Base-by-base conservation (phyloP, 352 stramenopile genomes). In the Phytopythium ostracodes region DNA sequence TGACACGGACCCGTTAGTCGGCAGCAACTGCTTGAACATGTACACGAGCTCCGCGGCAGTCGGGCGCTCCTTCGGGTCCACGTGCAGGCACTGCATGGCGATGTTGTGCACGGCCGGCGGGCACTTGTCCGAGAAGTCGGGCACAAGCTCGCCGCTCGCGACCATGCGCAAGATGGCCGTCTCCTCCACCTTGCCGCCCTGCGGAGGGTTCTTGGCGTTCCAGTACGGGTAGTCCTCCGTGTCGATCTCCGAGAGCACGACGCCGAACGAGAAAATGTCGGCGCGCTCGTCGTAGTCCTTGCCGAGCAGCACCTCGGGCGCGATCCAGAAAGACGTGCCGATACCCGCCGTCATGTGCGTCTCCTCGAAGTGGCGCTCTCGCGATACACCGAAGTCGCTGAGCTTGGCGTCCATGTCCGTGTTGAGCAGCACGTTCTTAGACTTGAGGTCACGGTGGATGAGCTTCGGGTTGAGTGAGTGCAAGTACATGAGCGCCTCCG, bases 371-470 rank as follows among this genome's bases (percentile, higher is more conserved):
- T 82, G 66, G 17, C 73, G 73, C 54, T 88, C 77, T 12, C 81
- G 78, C 0, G 76, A 88, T n/a, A 88, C 73, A 20, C 81, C 81
- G 66, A 92, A 92, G 68, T 92, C 83, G 42, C 79, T 92, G n/a
- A 92, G 66, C 47, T 92, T 92, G 27, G 80, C 78, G 42, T 88
- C 70, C 70, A 88, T 73, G 33, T 84, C 70, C 2, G 67, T 73
- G 63, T 49, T 63, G 20, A 84, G 46, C 33, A 84, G 51, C 18
- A 79, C 58, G 46, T 83, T 80, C 31, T 66, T 64, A 4, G 75
- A 83, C 63, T 79, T 82, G 59, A 77, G 66, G 56, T 82, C 69
- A 24, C 74, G 71, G 56, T 82, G 74, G 2, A 82, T 84, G 4
- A 89, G 52, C 59, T 80, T 84, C 11, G 80, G 80, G 53, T 81